phyloP scores from a whole-genome alignment of 306 rosid species.

The Lathyrus oleraceus region DNA sequence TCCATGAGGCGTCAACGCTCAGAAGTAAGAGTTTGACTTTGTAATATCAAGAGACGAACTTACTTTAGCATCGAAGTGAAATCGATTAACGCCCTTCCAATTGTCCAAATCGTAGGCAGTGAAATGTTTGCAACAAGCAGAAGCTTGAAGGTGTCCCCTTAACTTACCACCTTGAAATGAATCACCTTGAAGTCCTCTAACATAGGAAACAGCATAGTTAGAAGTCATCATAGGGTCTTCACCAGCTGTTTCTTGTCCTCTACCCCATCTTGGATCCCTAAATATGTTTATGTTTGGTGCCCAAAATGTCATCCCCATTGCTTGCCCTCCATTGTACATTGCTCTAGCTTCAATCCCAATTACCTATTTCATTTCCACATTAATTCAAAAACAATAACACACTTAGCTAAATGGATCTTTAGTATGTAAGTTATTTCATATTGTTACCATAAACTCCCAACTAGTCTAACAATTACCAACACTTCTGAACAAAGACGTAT shows the following conservation, averaged over 20 bases:
- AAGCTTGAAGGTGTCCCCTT: conserved; percentile 62
- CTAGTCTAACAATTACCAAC: too few species aligned
- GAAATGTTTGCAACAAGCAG: conserved; percentile 96
- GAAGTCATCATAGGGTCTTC: conserved; percentile 78
- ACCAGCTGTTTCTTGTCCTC: conserved; percentile 97
- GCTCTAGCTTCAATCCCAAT: conserved; percentile 81
- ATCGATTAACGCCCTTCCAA: conserved; percentile 75
- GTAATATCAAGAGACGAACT: not conserved
- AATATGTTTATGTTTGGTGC: conserved; percentile 91
- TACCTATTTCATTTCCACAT: conserved; percentile 38
- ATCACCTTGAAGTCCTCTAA: conserved; percentile 87
- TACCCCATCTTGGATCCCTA: conserved; percentile 96
- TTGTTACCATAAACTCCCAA: too few species aligned
- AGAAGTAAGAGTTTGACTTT: too few species aligned
- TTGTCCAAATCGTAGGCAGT: conserved; percentile 92
- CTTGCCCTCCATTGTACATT: conserved; percentile 76
- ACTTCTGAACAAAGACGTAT: too few species aligned
- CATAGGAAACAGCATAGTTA: conserved; percentile 64
- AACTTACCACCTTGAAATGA: conserved; percentile 53
- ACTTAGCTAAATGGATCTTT: not conserved
- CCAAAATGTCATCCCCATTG: conserved; percentile 88
- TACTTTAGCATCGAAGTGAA: conserved; percentile 71
- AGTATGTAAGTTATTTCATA: too few species aligned
- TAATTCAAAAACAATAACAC: not conserved
- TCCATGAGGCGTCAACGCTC: too few species aligned